Evolutionary conservation across 2,329 filamentous ascomycete genomes (phyloP).

Genomic region (Fusarium praegraminearum): DNA sequence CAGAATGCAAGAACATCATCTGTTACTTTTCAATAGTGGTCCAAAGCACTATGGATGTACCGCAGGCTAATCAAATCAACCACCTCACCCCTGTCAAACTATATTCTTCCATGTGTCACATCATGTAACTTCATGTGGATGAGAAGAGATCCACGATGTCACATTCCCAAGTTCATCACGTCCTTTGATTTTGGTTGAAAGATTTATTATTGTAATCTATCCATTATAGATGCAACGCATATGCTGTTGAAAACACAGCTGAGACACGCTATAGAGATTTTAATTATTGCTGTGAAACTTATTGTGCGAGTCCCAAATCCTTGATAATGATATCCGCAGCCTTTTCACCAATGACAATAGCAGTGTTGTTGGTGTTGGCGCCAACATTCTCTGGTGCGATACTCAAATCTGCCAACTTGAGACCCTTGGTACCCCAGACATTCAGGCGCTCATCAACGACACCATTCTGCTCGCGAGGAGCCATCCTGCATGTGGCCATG

Average conservation of each 20-base stretch:
- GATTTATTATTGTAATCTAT: neutral
- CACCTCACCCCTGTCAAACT: neutral
- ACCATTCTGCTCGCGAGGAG: conserved; percentile 54
- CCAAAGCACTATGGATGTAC: neutral
- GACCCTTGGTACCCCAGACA: conserved; percentile 57
- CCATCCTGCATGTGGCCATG: conserved; percentile 61
- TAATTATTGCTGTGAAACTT: neutral
- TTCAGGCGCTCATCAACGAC: conserved; percentile 54
- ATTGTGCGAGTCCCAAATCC: conserved; percentile 48
- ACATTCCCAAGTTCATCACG: neutral
- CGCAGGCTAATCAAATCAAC: neutral
- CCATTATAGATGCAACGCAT: neutral
- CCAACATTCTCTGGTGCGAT: conserved; percentile 56
- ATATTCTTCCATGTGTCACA: neutral
- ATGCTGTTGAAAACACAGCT: neutral
- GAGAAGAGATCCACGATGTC: neutral
- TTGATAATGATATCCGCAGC: conserved; percentile 57
- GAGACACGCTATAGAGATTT: neutral
- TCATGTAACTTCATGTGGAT: neutral
- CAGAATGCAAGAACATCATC: neutral
- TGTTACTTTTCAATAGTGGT: neutral
- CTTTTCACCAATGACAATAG: conserved; percentile 62
- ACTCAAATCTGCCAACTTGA: conserved; percentile 58
- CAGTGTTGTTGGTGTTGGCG: conserved; percentile 63
- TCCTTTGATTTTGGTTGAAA: neutral